phyloP scores from a whole-genome alignment of 352 stramenopile species.

The Pilasporangium apinafurcum region DNA sequence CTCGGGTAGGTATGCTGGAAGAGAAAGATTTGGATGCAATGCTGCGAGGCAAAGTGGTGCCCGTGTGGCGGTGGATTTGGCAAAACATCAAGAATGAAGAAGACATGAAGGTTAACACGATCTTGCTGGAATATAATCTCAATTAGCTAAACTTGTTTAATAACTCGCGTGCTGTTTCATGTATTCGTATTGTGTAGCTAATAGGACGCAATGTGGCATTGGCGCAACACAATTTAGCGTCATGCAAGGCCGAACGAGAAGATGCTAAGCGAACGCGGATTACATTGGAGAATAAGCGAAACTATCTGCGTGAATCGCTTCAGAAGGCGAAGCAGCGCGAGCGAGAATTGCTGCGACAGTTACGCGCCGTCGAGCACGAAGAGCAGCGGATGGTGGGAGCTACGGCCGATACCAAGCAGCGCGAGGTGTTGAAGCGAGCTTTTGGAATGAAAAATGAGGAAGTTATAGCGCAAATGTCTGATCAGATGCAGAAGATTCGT shows the following conservation, averaged over 20 bases:
- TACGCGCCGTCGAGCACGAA: slow-evolving; percentile 23
- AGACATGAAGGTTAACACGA: slow-evolving; percentile 25
- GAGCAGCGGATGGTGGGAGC: background rate
- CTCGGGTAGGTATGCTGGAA: slow-evolving; percentile 18
- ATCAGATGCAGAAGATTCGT: slow-evolving; percentile 2
- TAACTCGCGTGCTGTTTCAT: background rate
- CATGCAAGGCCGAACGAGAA: slow-evolving; percentile 24
- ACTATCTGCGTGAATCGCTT: slow-evolving; percentile 17
- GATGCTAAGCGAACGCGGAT: slow-evolving; percentile 12
- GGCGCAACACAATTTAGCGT: slow-evolving; percentile 18
- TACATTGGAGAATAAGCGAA: slow-evolving; percentile 9
- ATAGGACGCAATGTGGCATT: slow-evolving; percentile 27
- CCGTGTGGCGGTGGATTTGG: slow-evolving; percentile 32
- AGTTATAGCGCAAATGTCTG: background rate
- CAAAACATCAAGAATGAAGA: slow-evolving; percentile 28
- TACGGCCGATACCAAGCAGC: slow-evolving; percentile 14
- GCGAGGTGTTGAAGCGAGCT: slow-evolving; percentile 18
- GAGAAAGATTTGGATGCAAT: slow-evolving; percentile 43
- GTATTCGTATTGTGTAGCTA: slow-evolving; percentile 5
- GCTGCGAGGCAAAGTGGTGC: slow-evolving; percentile 15
- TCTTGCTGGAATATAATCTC: too few species aligned
- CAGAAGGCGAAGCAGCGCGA: slow-evolving; percentile 14
- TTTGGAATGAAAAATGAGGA: slow-evolving; percentile 15
- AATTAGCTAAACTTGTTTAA: background rate
- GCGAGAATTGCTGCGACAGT: slow-evolving; percentile 9